Base-by-base conservation (phyloP, 2,329 filamentous ascomycete species). In the Penicillium sp. region DNA sequence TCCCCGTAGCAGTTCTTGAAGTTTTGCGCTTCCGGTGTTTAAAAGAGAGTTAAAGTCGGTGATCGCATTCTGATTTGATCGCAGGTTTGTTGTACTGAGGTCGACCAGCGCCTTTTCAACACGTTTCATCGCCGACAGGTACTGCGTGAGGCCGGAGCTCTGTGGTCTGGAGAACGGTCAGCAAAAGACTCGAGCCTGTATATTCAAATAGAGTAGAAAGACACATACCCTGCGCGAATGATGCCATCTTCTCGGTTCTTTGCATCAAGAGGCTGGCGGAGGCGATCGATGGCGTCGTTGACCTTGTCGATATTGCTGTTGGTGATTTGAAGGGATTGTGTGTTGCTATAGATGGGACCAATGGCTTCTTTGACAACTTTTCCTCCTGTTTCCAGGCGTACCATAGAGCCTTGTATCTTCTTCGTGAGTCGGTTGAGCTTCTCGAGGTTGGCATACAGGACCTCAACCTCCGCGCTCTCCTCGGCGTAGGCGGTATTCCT, bases 351-450 rank as follows among this genome's bases (percentile, higher is more conserved):
- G 42, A 99, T 88, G 9, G 94, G 94, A 0, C 91, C 91, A 56
- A 95, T 92, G 12, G 95, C 93, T 71, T 96, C 91, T 69, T 91
- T 89, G 21, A 97, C 92, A 59, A 89, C 93, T 77, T 92, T 91
- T 19, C 93, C 94, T 53, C 91, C 95, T 38, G 88, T 86, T 68
- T 97, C 92, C 35, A 99, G 82, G 56, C 93, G 85, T 38, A 86
- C 85, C 65, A 97, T 83, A 51, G 91, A 96, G 29, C 90, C 89
- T 75, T 96, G 90, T 56, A 99, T 97, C 81, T 96, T 96, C 80
- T 94, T 96, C 33, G 92, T 96, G 73, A 97, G 84, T 71, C 91
- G 86, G 59, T 92, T 89, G 67, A 95, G 95, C 83, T 96, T 97
- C 68, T 95, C 91, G 61, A 97, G 86, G 65, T 86, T 86, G 56